Evolutionary conservation across 192 early-diverging fungal species (phyloP), one percentile per base, ranked within the genome.

Genomic region (Rhizophagus clarus): DNA sequence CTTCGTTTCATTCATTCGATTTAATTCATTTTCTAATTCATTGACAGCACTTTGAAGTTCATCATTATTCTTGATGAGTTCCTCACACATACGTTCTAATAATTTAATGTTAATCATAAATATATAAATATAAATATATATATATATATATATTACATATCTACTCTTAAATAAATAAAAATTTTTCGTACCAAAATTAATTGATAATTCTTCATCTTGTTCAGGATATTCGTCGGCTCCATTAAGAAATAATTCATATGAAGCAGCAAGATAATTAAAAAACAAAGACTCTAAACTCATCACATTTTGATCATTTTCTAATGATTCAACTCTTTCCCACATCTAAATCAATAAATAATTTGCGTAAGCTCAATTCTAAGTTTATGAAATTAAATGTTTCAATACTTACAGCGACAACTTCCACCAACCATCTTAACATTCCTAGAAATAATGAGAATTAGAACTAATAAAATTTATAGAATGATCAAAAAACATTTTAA

Each of bases 391-490:
- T 49, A 85, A 89, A 83, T 91, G 83, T 77, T 87, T 84, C n/a
- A 86, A 85, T 56, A 90, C 89, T 51, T 76, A 89, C 87, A 62
- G 82, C 22, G 15, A 88, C 81, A 26, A 93, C 82, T 81, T 94
- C 93, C 2, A 95, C 90, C 83, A 95, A 85, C 94, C 94, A 95
- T 32, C 89, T 83, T 60, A 95, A 82, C 86, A 90, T 90, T 0
- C 89, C 94, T 67, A 94, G 82, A 14, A 92, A 85, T 0, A 85
- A 84, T 1, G 3, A 45, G 42, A 5, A 40, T 45, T 45, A 45
- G 42, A 12, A 12, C 8, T 91, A 92, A 92, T 91, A 92, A 26
- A 86, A 67, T 60, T 90, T 84, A 69, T 81, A 12, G 84, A 81
- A 1, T 7, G 82, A 85, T 29, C 85, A 82, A 6, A 88, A 80